Evolutionary conservation across 192 early-diverging fungal genomes (phyloP).

Genomic region (Phlyctochytrium bullatum): DNA sequence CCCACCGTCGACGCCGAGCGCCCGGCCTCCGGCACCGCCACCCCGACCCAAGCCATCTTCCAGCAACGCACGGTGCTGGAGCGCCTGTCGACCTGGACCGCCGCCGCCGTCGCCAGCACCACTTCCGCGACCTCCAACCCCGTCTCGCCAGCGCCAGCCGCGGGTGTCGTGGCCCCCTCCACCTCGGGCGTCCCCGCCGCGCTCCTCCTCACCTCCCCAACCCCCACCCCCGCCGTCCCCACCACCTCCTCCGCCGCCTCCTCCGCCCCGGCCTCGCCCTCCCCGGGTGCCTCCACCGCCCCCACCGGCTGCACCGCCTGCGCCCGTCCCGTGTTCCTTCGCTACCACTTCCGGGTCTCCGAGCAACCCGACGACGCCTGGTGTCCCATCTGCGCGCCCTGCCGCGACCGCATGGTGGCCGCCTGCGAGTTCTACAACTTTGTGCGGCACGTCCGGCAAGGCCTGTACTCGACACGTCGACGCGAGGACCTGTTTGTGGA

Average conservation of each 20-base stretch:
- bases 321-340: conserved; percentile 21
- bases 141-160: conserved; percentile 3
- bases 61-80: conserved; percentile 23
- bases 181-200: conserved; percentile 34
- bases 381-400: conserved; percentile 62
- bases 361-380: conserved; percentile 43
- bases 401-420: conserved; percentile 89
- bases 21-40: background rate
- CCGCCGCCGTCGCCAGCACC: too few relatives aligned
- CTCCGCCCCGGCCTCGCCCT: background rate
- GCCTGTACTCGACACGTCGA: conserved; percentile 75
- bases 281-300: background rate
- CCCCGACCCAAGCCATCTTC: conserved; percentile 15
- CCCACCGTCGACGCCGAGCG: background rate
- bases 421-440: conserved; percentile 97
- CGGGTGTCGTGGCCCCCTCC: background rate
- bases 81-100: conserved; percentile 7
- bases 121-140: conserved; percentile 1
- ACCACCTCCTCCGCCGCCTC: conserved; percentile 44
- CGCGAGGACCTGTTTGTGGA: conserved; percentile 82
- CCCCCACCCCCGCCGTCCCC: conserved; percentile 21
- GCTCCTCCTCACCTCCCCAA: conserved; percentile 4
- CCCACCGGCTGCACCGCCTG: conserved; percentile 33
- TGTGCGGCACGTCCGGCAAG: conserved; percentile 85
- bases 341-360: conserved; percentile 42